A percentile compares a stretch with the other conserved stretches of the same genome.
Conservation (phyloP, 805 yeast species). For the Ogataea nakhonphanomensis region DNA sequence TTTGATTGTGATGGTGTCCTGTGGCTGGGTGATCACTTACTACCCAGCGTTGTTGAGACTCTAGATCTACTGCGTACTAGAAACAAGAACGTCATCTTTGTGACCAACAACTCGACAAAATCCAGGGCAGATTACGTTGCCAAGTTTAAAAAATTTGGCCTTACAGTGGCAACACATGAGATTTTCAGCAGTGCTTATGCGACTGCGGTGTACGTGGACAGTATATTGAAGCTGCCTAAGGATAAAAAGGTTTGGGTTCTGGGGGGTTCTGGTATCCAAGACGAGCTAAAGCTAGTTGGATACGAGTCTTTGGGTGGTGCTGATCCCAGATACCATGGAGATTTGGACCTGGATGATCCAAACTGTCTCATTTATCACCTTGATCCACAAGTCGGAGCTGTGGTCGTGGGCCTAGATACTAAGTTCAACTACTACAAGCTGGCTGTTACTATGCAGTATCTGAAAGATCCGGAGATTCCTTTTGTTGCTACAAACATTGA, state of each 20-base stretch:
- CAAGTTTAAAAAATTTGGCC: slow-evolving; percentile 66
- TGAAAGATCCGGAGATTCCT: slow-evolving; percentile 58
- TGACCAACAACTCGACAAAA: slow-evolving; percentile 93
- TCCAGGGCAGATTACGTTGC: slow-evolving; percentile 71
- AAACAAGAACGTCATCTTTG: slow-evolving; percentile 77
- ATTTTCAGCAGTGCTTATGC: slow-evolving; percentile 93
- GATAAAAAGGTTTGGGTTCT: slow-evolving; percentile 81
- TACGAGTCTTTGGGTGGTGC: slow-evolving; percentile 79
- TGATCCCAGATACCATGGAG: slow-evolving; percentile 55
- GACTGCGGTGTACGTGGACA: slow-evolving; percentile 77
- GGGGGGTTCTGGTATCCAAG: slow-evolving; percentile 84
- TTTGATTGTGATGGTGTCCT: slow-evolving; percentile 98
- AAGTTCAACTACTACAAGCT: slow-evolving; percentile 77
- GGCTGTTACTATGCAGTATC: slow-evolving; percentile 77
- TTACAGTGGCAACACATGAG: slow-evolving; percentile 53
- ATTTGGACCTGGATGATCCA: slow-evolving; percentile 55
- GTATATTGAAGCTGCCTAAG: slow-evolving; percentile 70
- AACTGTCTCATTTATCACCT: slow-evolving; percentile 53
- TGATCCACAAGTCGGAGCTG: slow-evolving; percentile 80
- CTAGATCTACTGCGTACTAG: slow-evolving; percentile 50
- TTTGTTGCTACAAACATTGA: slow-evolving; percentile 94
- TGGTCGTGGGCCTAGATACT: slow-evolving; percentile 81
- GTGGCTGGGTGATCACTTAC: slow-evolving; percentile 82
- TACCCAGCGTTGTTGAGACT: slow-evolving; percentile 80
- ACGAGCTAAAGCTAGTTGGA: slow-evolving; percentile 74